Conservation (phyloP, 495 filamentous ascomycete species). For the Penicillium alfredii region DNA sequence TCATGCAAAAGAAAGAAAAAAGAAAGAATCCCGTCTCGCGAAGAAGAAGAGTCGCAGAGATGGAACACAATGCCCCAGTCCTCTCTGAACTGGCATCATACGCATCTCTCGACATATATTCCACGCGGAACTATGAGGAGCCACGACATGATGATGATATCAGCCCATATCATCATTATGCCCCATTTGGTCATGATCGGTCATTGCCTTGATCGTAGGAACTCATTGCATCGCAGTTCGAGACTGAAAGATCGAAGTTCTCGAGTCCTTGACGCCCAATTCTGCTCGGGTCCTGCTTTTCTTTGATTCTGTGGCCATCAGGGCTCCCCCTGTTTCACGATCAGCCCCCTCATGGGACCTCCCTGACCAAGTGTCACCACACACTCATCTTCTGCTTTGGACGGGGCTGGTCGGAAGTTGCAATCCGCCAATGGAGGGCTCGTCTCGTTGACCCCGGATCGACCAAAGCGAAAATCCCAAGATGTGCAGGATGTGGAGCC, state of each 20-base stretch:
- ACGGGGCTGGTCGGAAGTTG: conserved; percentile 9
- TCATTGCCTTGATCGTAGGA: conserved; percentile 18
- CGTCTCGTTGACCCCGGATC: conserved; percentile 25
- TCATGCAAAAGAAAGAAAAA: conserved; percentile 3
- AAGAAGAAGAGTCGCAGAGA: neutral
- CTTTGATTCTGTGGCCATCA: no score
- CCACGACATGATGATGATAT: conserved; percentile 31
- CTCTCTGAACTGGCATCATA: neutral
- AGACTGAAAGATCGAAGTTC: no score
- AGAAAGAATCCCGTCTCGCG: neutral
- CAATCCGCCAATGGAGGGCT: conserved; percentile 22
- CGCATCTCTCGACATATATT: conserved; percentile 11
- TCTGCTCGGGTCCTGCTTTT: no score
- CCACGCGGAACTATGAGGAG: conserved; percentile 10
- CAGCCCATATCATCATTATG: no score
- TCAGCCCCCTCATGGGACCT: no score
- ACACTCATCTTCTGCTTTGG: no score
- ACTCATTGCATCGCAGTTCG: no score
- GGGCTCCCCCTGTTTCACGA: conserved; percentile 6
- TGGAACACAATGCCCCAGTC: no score
- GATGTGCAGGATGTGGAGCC: no score
- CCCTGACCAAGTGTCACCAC: no score
- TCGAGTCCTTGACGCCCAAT: no score
- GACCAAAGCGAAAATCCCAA: conserved; percentile 14
- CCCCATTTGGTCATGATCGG: no score